Conservation (phyloP, 768 basidiomycete genomes). For the Austroboletus festivus region DNA sequence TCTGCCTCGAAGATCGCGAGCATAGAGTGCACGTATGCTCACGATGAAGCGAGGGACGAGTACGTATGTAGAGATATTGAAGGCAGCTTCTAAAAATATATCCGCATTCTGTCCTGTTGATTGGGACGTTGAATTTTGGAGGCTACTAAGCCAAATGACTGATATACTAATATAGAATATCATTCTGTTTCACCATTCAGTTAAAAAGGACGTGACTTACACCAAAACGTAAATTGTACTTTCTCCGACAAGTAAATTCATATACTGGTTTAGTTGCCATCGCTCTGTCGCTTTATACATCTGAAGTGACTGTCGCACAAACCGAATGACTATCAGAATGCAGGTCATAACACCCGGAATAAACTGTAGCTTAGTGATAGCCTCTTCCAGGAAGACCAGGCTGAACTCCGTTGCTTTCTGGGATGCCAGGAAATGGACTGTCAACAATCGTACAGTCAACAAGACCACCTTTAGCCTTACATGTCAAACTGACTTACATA, state of each 20-base stretch:
- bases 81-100: no score
- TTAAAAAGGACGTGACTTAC: neutral
- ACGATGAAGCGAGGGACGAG: neutral
- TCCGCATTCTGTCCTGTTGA: no score
- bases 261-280: neutral
- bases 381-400: no score
- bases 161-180: neutral
- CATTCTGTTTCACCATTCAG: neutral
- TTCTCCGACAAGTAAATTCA: neutral
- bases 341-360: constrained; percentile 1
- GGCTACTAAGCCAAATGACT: neutral
- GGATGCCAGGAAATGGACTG: no score
- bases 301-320: neutral
- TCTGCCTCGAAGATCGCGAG: neutral
- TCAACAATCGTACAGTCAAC: no score
- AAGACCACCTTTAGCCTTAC: no score
- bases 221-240: neutral
- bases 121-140: neutral
- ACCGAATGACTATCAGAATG: neutral
- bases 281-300: neutral
- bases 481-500: neutral
- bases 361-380: neutral
- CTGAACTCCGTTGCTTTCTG: no score
- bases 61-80: neutral
- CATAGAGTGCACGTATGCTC: neutral